Conservation (phyloP, 1,139 yeast genomes). For the Wickerhamomyces sp. region DNA sequence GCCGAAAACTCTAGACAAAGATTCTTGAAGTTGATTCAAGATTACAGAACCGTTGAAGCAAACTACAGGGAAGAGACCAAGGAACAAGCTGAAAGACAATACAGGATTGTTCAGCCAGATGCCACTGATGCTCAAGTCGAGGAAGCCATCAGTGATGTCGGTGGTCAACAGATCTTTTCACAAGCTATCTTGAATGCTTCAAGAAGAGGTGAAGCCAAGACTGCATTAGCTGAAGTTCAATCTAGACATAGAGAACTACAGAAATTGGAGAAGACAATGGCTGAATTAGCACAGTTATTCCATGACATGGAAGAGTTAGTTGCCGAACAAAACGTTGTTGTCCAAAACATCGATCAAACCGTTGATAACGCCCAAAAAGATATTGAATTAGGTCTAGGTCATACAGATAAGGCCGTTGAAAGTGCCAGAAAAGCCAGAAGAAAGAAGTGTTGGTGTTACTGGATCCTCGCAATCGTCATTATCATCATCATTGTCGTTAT, state of each 20-base stretch:
- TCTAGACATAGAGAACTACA: slow-evolving; percentile 93
- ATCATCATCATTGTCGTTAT: slow-evolving; percentile 65
- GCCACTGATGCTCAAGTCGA: slow-evolving; percentile 82
- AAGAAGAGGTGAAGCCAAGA: slow-evolving; percentile 94
- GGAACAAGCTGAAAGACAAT: slow-evolving; percentile 89
- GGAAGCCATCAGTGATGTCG: slow-evolving; percentile 79
- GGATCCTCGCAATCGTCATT: slow-evolving; percentile 53
- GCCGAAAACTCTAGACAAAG: slow-evolving; percentile 85
- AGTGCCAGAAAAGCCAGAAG: slow-evolving; percentile 88
- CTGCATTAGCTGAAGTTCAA: slow-evolving; percentile 94
- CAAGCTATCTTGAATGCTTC: slow-evolving; percentile 89
- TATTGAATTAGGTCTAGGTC: slow-evolving; percentile 92
- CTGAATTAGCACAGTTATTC: slow-evolving; percentile 90
- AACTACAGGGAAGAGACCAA: slow-evolving; percentile 80
- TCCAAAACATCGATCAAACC: slow-evolving; percentile 78
- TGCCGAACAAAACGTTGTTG: slow-evolving; percentile 89
- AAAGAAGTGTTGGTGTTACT: slow-evolving; percentile 85
- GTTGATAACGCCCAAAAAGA: slow-evolving; percentile 83
- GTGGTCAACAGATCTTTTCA: slow-evolving; percentile 87
- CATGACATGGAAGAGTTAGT: slow-evolving; percentile 96
- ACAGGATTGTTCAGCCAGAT: slow-evolving; percentile 86
- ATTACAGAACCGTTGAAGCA: slow-evolving; percentile 82
- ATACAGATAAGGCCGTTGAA: slow-evolving; percentile 84
- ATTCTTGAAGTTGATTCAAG: slow-evolving; percentile 81
- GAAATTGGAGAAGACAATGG: slow-evolving; percentile 93